Evolutionary conservation across 495 filamentous ascomycete genomes (phyloP).

Genomic region (Physcia stellaris): DNA sequence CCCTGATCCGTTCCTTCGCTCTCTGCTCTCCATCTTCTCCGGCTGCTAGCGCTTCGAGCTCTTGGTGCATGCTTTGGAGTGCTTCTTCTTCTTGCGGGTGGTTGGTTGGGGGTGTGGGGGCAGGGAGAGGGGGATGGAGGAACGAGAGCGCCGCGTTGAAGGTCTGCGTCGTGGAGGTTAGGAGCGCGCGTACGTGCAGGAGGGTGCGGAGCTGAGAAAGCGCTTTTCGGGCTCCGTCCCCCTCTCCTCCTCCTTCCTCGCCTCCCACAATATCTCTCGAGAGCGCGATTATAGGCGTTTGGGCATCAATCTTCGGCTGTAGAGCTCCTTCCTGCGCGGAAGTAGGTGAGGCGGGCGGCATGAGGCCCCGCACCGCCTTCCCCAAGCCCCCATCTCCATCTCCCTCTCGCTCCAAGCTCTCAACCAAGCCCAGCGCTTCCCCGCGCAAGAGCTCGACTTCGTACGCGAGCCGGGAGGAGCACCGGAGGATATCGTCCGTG

Average conservation of each 20-base stretch:
- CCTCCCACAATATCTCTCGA: too few relatives aligned
- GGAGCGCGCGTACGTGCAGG: conserved; percentile 60
- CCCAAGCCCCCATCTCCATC: conserved; percentile 52
- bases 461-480: conserved; percentile 76
- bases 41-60: conserved; percentile 23
- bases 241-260: too few relatives aligned
- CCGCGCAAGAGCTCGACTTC: conserved; percentile 88
- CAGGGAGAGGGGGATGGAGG: conserved; percentile 68
- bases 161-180: conserved; percentile 74
- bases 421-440: conserved; percentile 64
- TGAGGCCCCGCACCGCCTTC: conserved; percentile 9
- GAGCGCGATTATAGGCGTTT: neutral
- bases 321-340: neutral
- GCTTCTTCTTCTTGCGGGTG: conserved; percentile 72
- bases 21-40: conserved; percentile 40
- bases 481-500: conserved; percentile 87
- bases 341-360: conserved; percentile 1
- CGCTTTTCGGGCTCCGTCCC: conserved; percentile 13
- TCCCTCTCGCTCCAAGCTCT: conserved; percentile 49
- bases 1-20: conserved; percentile 56
- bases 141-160: conserved; percentile 94
- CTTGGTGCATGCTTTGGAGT: conserved; percentile 50
- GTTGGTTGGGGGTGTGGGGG: conserved; percentile 31
- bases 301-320: neutral
- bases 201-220: conserved; percentile 52